Evolutionary conservation across 108 stramenopile genomes (phyloP), one percentile per base, ranked within the genome.

Genomic region (Cyclotella sp.): DNA sequence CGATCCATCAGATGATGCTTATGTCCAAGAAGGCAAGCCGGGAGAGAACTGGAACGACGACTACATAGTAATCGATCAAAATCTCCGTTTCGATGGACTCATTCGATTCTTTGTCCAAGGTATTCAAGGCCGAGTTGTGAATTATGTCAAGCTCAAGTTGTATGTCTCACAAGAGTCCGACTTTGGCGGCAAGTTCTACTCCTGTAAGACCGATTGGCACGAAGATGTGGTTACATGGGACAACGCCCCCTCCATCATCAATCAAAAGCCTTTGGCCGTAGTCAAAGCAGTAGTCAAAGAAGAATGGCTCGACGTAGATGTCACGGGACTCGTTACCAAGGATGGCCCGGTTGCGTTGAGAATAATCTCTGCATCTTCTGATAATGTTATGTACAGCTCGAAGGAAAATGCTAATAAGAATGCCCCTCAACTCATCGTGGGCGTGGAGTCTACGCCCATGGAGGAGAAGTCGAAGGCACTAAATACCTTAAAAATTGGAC

Each of bases 201-300:
- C 53, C 6, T 79, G 72, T 72, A 68, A 24, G 15, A 24, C 53
- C 30, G 66, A 72, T 68, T 79, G 79, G 79, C 79, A 79, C 53
- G 79, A 79, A 51, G 79, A 79, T 63, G 71, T 79, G 2, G 79
- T 79, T 11, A 73, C 65, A 0, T 79, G 79, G 79, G 79, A 79
- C 18, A 61, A 9, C 24, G 79, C 65, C 21, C 79, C 79, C 41
- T 79, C 79, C 19, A 66, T 79, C 45, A 27, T 69, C 15, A 60
- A 65, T 40, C 29, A 52, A 13, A 42, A 55, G 40, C 79, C 79
- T 43, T 43, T 79, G 39, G 72, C 79, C 16, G 64, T 73, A 13
- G 65, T 79, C 51, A 62, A 73, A 18, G 57, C 79, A 27, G 51
- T 68, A 11, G 27, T 39, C 11, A 21, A 67, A 51, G 68, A 72